Percentiles rank a stretch among this genome's conserved stretches.
Evolutionary conservation across 163 green algal genomes (phyloP).

Genomic region (Chlorella variabilis): DNA sequence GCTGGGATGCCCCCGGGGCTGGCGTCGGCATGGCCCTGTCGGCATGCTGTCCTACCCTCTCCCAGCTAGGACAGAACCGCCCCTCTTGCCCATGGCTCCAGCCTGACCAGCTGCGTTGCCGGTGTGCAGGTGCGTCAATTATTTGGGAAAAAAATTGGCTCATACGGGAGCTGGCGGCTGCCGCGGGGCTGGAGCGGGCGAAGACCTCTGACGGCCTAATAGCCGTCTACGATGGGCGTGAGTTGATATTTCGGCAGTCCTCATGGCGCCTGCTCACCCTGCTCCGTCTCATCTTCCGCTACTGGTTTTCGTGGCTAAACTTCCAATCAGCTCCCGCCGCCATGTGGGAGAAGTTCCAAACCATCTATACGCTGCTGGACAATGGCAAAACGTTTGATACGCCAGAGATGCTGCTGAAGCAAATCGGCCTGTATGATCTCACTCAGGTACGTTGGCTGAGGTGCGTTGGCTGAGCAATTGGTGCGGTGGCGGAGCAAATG

Average conservation of each 20-base stretch:
- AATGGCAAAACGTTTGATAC: constrained; percentile 42
- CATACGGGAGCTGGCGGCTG: constrained; percentile 31
- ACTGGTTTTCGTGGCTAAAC: constrained; percentile 15
- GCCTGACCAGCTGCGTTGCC: background rate
- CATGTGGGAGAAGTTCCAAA: constrained; percentile 28
- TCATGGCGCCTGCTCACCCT: constrained; percentile 49
- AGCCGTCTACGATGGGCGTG: constrained; percentile 43
- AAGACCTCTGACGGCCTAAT: constrained; percentile 13
- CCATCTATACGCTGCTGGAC: constrained; percentile 51
- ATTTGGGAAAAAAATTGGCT: constrained; percentile 22
- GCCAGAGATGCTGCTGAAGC: constrained; percentile 45
- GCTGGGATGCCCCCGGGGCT: too few species aligned
- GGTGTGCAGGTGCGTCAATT: constrained; percentile 1
- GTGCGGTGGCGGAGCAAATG: too few species aligned
- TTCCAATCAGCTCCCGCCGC: background rate
- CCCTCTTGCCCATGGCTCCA: too few species aligned
- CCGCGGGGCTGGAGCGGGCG: constrained; percentile 41
- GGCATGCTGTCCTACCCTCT: too few species aligned
- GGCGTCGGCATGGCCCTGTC: too few species aligned
- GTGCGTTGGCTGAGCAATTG: too few species aligned
- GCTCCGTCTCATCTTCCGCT: constrained; percentile 38
- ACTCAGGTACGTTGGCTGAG: constrained; percentile 50
- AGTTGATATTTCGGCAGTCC: constrained; percentile 53
- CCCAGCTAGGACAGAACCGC: too few species aligned
- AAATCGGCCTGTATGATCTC: constrained; percentile 47